These are phyloP conservation scores for Cutaneotrichosporon cavernicola DNA, from an alignment of 1,284 basidiomycete species.

Conservation along the genomic window DNA sequence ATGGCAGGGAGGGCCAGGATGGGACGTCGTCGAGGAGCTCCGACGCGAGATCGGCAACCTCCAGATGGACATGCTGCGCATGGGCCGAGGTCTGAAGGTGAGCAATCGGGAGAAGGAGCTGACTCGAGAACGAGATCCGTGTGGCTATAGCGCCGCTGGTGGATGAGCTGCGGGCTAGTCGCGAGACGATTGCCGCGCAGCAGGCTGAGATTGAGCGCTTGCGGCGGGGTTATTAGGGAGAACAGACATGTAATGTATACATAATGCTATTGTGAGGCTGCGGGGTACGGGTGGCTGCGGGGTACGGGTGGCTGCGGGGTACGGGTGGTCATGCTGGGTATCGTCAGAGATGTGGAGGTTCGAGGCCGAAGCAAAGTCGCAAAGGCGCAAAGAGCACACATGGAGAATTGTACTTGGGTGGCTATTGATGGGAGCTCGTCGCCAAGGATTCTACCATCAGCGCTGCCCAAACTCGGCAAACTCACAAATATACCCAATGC, in stretches of 20 bases:
- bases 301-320: neutral
- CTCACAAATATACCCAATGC: slow-evolving; percentile 13
- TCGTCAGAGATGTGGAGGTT: neutral
- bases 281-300: neutral
- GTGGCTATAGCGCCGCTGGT: slow-evolving; percentile 30
- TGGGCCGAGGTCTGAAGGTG: slow-evolving; percentile 37
- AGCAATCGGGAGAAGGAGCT: slow-evolving; percentile 6
- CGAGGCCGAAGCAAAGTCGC: too few species aligned
- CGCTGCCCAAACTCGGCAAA: neutral
- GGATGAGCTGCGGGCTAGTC: slow-evolving; percentile 30
- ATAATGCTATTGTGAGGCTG: neutral
- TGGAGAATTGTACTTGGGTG: too few species aligned
- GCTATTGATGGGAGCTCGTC: too few species aligned
- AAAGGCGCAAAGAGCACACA: too few species aligned
- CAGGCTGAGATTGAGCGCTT: slow-evolving; percentile 38
- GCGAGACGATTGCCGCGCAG: slow-evolving; percentile 35
- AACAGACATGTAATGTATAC: neutral
- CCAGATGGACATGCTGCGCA: slow-evolving; percentile 41
- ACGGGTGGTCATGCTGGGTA: neutral
- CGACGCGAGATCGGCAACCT: slow-evolving; percentile 34
- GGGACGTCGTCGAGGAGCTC: slow-evolving; percentile 27
- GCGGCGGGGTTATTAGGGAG: slow-evolving; percentile 28
- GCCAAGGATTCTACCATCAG: neutral
- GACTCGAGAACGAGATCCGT: slow-evolving; percentile 36
- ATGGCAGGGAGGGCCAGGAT: slow-evolving; percentile 1